phyloP scores from a whole-genome alignment of 2,329 filamentous ascomycete genomes.

The Leptographium wingfieldii region DNA sequence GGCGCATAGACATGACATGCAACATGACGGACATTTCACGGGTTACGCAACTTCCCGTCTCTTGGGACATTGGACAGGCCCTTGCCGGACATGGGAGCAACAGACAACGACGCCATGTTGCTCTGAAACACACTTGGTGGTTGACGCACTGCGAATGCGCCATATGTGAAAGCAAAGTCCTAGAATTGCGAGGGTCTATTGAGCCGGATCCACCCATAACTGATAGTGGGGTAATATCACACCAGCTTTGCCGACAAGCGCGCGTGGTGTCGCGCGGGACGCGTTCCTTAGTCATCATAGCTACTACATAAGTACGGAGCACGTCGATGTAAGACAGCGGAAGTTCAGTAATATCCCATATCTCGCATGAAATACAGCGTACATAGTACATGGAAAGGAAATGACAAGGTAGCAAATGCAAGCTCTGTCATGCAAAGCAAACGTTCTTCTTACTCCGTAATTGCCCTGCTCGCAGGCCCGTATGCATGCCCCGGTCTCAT shows the following conservation, averaged over 20 bases:
- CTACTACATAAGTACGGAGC: too few species aligned
- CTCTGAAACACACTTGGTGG: neutral
- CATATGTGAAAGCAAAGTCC: neutral
- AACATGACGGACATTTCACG: neutral
- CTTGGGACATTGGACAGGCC: neutral
- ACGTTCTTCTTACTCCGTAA: neutral
- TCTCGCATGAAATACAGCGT: too few species aligned
- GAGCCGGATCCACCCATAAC: neutral
- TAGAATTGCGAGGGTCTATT: neutral
- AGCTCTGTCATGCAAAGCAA: too few species aligned
- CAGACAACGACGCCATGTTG: neutral
- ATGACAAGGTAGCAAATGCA: too few species aligned
- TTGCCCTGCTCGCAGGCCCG: neutral
- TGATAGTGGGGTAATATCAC: neutral
- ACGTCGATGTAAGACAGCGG: neutral
- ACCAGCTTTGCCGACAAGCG: neutral
- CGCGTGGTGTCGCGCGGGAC: constrained; percentile 1
- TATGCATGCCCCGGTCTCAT: neutral
- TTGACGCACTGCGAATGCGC: neutral
- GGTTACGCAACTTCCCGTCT: neutral
- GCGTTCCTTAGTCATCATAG: constrained; percentile 3
- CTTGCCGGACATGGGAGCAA: neutral
- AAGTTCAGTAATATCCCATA: neutral
- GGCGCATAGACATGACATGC: neutral
- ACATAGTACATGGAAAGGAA: too few species aligned